Percentiles rank a stretch among this genome's conserved stretches.
Evolutionary conservation across 139 green algal genomes (phyloP).

Genomic region (Marvania coccoides): DNA sequence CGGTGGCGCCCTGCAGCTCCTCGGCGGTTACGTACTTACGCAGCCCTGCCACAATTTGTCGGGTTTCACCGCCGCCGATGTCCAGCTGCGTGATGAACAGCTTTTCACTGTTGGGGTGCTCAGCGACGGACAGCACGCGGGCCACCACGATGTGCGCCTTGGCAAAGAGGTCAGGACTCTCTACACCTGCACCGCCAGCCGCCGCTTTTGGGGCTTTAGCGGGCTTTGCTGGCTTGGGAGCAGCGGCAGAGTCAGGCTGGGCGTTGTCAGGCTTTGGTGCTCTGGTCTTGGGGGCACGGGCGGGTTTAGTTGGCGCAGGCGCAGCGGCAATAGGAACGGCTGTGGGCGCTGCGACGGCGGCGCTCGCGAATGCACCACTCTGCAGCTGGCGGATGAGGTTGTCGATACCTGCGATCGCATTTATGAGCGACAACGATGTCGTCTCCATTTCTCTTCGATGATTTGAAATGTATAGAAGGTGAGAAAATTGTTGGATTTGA

Average conservation of each 20-base stretch:
- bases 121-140: constrained; percentile 11
- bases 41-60: constrained; percentile 41
- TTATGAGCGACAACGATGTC: neutral
- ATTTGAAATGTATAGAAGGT: neutral
- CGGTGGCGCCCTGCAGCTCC: constrained; percentile 22
- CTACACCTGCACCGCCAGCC: neutral
- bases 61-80: constrained; percentile 12
- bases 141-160: constrained; percentile 19
- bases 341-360: neutral
- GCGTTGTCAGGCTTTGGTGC: no score
- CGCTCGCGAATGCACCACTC: neutral
- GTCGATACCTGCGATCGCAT: neutral
- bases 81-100: constrained; percentile 31
- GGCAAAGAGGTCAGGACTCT: constrained; percentile 2
- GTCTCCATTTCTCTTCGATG: neutral
- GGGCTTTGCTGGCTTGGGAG: neutral
- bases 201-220: neutral
- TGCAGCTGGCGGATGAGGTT: neutral
- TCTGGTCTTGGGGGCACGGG: neutral
- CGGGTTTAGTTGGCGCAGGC: neutral
- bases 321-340: neutral
- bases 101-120: constrained; percentile 33
- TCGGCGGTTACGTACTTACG: constrained; percentile 27
- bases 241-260: neutral
- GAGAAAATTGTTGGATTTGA: neutral